phyloP scores from a whole-genome alignment of 352 stramenopile species.

The Pythium monospermum region DNA sequence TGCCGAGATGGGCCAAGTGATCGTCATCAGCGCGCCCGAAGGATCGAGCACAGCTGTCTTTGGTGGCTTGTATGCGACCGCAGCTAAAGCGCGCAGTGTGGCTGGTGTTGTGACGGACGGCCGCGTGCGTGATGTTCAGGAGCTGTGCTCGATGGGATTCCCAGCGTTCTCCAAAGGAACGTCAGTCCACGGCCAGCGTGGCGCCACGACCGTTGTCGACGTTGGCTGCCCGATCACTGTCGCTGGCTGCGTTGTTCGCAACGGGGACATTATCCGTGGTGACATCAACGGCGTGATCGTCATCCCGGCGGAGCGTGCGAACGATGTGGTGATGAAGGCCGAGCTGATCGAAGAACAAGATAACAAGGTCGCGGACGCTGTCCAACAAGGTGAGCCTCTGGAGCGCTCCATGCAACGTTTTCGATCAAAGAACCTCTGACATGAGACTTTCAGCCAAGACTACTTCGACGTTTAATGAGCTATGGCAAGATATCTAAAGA shows the following conservation, averaged over 20 bases:
- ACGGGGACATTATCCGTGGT: constrained; percentile 72
- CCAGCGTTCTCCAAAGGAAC: constrained; percentile 63
- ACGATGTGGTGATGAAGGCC: constrained; percentile 62
- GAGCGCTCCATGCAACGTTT: constrained; percentile 75
- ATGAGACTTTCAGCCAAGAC: constrained; percentile 33
- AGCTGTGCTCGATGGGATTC: constrained; percentile 63
- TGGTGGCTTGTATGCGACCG: constrained; percentile 63
- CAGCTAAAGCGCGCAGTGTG: constrained; percentile 59
- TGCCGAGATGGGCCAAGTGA: constrained; percentile 64
- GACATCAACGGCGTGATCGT: constrained; percentile 82
- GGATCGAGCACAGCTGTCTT: constrained; percentile 58
- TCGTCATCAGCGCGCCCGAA: constrained; percentile 67
- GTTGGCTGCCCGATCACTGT: constrained; percentile 67
- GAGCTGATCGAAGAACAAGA: constrained; percentile 80
- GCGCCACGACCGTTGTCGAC: constrained; percentile 57
- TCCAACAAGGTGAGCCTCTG: constrained; percentile 74
- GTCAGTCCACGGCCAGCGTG: constrained; percentile 64
- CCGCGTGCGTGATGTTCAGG: constrained; percentile 69
- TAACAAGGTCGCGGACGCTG: constrained; percentile 67
- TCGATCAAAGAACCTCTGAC: constrained; percentile 67
- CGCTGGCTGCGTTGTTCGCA: constrained; percentile 70
- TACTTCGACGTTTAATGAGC: constrained; percentile 31
- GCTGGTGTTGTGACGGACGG: constrained; percentile 70
- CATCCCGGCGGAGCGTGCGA: constrained; percentile 62
- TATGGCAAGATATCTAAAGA: constrained; percentile 39